Evolutionary conservation across 306 rosid genomes (phyloP), one percentile per base, ranked within the genome.

Genomic region (Vigna radiata): DNA sequence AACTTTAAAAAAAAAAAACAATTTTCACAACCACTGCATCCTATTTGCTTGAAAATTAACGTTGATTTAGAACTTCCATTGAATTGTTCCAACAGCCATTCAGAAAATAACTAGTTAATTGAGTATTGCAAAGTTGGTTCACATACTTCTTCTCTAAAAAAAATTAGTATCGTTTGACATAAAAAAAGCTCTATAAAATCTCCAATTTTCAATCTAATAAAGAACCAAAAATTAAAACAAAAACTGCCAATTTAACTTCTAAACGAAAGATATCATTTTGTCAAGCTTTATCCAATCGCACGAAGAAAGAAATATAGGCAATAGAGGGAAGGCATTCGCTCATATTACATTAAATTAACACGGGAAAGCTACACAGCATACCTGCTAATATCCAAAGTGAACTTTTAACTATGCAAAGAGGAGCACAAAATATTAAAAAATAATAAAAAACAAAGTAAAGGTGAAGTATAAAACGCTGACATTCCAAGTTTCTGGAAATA

Each of bases 331-430:
- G 0, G 6, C 46, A 29, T 15, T 31, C 23, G 29, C 60, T n/a
- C 43, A 27, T 53, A 43, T 64, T 77, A 73, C 83, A 67, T 41
- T 54, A 62, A 62, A 23, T 21, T 16, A 50, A 44, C 50, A 56
- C 21, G 70, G 14, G 54, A 53, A 77, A 27, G 41, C 58, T 76
- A 58, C 44, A 27, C 31, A 8, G 69, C 81, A 71, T 59, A 36
- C 41, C 41, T 9, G 49, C 11, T 49, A 64, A 55, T 73, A 80
- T 60, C 37, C 43, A 76, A 76, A 36, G 37, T 17, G 39, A 47
- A 62, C 81, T 36, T 21, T 21, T 75, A 70, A 70, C 84, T 75
- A 83, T 70, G 73, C 70, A 63, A 80, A 48, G 66, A 50, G 54
- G 50, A 66, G 52, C 64, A 62, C 81, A 82, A 75, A 29, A 36